Percentiles rank a stretch among this genome's conserved stretches.
Conservation (phyloP, 306 rosid genomes). For the Luffa aegyptiaca region DNA sequence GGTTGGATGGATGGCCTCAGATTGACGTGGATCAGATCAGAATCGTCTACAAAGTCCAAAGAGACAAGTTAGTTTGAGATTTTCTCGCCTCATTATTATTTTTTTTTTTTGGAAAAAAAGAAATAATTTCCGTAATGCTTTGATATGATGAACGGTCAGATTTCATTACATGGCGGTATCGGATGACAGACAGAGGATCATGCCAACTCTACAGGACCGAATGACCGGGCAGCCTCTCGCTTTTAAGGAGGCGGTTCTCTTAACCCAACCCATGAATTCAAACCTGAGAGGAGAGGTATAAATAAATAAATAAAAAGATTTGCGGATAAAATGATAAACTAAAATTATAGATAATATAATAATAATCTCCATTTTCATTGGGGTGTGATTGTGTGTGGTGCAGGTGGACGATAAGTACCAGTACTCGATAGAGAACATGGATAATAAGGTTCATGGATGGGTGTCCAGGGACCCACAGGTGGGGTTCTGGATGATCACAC, state of each 20-base stretch:
- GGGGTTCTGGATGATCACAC: conserved; percentile 83
- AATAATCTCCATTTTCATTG: background rate
- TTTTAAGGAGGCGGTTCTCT: conserved; percentile 60
- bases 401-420: conserved; percentile 92
- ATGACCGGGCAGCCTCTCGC: conserved; percentile 12
- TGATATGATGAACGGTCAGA: conserved; percentile 18
- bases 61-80: conserved; percentile 21
- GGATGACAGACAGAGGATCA: conserved; percentile 38
- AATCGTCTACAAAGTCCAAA: conserved; percentile 34
- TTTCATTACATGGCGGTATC: conserved; percentile 69
- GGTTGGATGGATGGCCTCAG: conserved; percentile 38
- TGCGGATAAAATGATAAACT: background rate
- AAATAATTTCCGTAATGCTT: background rate
- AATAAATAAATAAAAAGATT: background rate
- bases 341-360: background rate
- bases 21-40: conserved; percentile 38
- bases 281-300: conserved; percentile 45
- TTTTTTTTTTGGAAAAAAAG: too few species aligned
- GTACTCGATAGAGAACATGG: conserved; percentile 43
- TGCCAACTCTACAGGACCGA: conserved; percentile 51
- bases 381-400: background rate
- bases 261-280: conserved; percentile 29
- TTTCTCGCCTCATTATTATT: too few species aligned
- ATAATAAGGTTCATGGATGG: conserved; percentile 69
- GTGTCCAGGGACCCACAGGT: conserved; percentile 19